These are phyloP conservation scores for Pythium apleroticum DNA, from an alignment of 352 stramenopile genomes.

Conservation along the genomic window DNA sequence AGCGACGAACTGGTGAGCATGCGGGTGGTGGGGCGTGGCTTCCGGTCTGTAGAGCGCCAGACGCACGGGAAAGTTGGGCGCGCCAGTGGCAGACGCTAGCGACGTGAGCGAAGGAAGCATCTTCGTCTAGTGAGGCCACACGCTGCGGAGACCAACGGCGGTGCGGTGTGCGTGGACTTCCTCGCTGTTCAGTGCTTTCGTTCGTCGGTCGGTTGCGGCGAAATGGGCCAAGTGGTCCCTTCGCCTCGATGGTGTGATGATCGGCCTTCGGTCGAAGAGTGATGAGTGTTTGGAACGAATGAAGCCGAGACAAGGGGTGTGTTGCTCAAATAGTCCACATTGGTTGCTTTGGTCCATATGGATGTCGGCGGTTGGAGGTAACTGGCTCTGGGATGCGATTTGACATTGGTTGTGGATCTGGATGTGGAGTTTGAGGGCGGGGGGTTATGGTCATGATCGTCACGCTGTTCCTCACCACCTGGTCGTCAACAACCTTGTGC, in stretches of 20 bases:
- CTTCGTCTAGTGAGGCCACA: not conserved
- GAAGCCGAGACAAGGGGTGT: too few species aligned
- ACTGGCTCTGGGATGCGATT: too few species aligned
- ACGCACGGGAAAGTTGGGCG: constrained; percentile 13
- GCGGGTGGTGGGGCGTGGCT: not conserved
- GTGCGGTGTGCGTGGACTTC: not conserved
- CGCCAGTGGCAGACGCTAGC: not conserved
- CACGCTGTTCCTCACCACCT: constrained; percentile 1
- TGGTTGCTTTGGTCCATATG: not conserved
- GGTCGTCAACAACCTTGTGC: constrained; percentile 8
- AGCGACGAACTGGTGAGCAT: not conserved
- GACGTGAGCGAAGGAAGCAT: constrained; percentile 9
- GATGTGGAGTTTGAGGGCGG: constrained; percentile 4
- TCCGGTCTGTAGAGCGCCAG: constrained; percentile 11
- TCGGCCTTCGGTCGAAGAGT: not conserved
- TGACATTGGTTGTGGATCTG: constrained; percentile 3
- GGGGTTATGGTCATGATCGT: constrained; percentile 7
- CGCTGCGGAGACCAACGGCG: too few species aligned
- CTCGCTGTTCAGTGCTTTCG: not conserved
- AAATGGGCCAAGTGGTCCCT: not conserved
- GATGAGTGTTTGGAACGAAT: not conserved
- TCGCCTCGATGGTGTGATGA: not conserved
- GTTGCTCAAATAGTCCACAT: constrained; percentile 3
- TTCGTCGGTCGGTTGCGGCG: not conserved
- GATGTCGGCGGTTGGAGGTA: not conserved